Percentiles rank a stretch among this genome's conserved stretches.
Conservation (phyloP, 805 yeast species). For the Hanseniaspora taiwanica region DNA sequence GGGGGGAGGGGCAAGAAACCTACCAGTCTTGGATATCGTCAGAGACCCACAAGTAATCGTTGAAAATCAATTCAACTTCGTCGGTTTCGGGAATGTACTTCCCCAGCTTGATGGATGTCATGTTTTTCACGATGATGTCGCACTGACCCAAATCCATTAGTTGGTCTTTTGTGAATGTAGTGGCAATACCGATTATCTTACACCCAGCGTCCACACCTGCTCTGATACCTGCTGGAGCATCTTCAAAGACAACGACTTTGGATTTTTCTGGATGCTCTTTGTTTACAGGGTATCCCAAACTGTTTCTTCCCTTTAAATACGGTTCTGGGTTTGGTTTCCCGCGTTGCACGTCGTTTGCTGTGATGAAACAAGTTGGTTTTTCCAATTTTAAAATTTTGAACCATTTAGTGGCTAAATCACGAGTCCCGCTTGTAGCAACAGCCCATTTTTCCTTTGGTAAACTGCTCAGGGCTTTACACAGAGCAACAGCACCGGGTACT, state of each 20-base stretch:
- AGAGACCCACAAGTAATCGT: slow-evolving; percentile 27
- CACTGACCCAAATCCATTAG: slow-evolving; percentile 62
- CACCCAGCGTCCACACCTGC: slow-evolving; percentile 83
- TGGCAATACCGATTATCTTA: slow-evolving; percentile 68
- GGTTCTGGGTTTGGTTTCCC: slow-evolving; percentile 89
- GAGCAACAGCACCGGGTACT: slow-evolving; percentile 61
- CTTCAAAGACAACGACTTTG: slow-evolving; percentile 62
- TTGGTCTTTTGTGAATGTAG: slow-evolving; percentile 58
- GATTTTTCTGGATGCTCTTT: slow-evolving; percentile 25
- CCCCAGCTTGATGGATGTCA: slow-evolving; percentile 45
- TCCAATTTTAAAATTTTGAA: slow-evolving; percentile 47
- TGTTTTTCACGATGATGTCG: slow-evolving; percentile 65
- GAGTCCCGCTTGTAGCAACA: slow-evolving; percentile 76
- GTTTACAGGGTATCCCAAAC: slow-evolving; percentile 25
- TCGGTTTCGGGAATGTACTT: slow-evolving; percentile 35
- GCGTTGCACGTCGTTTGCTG: slow-evolving; percentile 63
- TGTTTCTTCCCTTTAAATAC: slow-evolving; percentile 43
- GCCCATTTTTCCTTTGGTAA: slow-evolving; percentile 60
- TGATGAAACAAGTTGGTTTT: slow-evolving; percentile 63
- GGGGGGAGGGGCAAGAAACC: no score
- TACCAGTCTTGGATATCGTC: slow-evolving; percentile 25
- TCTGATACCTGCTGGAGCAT: slow-evolving; percentile 77
- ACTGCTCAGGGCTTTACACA: slow-evolving; percentile 40
- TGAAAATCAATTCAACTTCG: slow-evolving; percentile 25
- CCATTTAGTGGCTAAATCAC: slow-evolving; percentile 69